Conservation (phyloP, 2,329 filamentous ascomycete species). For the Kalmusia sp. region DNA sequence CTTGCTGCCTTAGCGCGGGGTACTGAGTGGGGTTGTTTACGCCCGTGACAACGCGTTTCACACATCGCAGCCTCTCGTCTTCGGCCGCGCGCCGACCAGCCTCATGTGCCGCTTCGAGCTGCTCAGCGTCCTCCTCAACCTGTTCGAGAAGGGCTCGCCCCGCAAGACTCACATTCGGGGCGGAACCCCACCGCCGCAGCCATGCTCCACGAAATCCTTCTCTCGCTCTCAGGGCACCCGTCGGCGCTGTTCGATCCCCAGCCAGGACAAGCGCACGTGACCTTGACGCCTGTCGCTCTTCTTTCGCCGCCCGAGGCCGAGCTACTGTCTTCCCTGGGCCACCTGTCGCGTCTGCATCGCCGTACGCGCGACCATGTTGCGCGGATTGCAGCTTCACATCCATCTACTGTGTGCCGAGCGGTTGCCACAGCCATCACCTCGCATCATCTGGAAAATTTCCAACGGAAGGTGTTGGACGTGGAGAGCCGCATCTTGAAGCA, state of each 20-base stretch:
- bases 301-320: constrained; percentile 82
- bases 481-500: constrained; percentile 78
- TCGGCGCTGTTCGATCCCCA: constrained; percentile 78
- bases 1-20: constrained; percentile 10
- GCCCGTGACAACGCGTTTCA: constrained; percentile 9
- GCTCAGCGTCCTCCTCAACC: constrained; percentile 40
- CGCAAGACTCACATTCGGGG: constrained; percentile 17
- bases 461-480: constrained; percentile 82
- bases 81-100: background rate
- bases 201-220: constrained; percentile 98
- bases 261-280: constrained; percentile 49
- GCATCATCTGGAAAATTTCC: constrained; percentile 79
- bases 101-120: constrained; percentile 48
- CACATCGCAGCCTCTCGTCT: background rate
- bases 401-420: constrained; percentile 84
- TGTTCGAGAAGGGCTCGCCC: constrained; percentile 31
- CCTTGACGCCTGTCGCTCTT: constrained; percentile 50
- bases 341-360: constrained; percentile 79
- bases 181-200: constrained; percentile 23
- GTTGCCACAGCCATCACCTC: constrained; percentile 80
- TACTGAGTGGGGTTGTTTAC: constrained; percentile 2
- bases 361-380: constrained; percentile 72
- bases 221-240: constrained; percentile 92
- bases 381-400: constrained; percentile 72
- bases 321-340: constrained; percentile 77